Percentiles rank a stretch among this genome's conserved stretches.
Evolutionary conservation across 75 land plant species (phyloP).

Genomic region (Sequoia sempervirens): DNA sequence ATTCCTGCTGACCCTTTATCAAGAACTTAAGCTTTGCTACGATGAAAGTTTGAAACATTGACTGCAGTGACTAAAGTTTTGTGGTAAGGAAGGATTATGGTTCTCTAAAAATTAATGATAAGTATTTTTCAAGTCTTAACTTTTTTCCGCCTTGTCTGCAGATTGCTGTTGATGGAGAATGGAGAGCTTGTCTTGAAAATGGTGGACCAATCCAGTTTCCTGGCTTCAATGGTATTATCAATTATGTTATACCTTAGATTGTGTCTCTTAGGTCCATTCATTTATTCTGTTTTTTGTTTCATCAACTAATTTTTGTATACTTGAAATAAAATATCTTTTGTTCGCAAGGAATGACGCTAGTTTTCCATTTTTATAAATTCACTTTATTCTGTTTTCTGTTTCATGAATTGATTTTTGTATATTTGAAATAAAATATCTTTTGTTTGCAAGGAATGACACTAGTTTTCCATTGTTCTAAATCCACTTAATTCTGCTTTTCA

Average conservation of each 20-base stretch:
- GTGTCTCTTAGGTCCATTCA: not conserved
- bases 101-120: not conserved
- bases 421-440: not conserved
- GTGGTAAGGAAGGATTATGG: not conserved
- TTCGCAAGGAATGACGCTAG: not conserved
- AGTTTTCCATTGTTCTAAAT: not conserved
- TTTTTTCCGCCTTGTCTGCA: conserved; percentile 8
- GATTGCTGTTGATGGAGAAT: conserved; percentile 96
- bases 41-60: not conserved
- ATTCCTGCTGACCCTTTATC: not conserved
- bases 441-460: not conserved
- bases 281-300: not conserved
- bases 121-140: not conserved
- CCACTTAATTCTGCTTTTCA: conserved; percentile 22
- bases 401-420: not conserved
- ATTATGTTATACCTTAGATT: not conserved
- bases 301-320: not conserved
- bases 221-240: conserved; percentile 80
- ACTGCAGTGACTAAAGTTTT: not conserved
- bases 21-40: not conserved
- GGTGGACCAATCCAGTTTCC: conserved; percentile 87
- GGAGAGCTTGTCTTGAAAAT: conserved; percentile 86
- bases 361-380: not conserved
- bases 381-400: conserved; percentile 11
- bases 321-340: not conserved